Evolutionary conservation across 306 rosid genomes (phyloP), one percentile per base, ranked within the genome.

Genomic region (Rosa lucieae): DNA sequence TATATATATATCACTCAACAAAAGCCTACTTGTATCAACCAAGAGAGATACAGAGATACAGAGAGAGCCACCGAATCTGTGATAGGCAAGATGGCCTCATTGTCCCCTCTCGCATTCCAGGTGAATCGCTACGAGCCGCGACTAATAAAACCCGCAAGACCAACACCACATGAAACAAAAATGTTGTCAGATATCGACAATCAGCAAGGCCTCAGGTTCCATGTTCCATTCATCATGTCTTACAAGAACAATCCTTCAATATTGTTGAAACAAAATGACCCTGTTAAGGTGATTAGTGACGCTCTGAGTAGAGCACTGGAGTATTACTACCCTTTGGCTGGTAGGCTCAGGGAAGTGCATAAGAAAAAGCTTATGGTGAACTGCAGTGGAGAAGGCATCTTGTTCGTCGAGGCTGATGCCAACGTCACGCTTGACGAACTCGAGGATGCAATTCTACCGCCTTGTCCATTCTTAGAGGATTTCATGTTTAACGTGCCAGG

Each of bases 271-370:
- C 49, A 46, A 23, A 26, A 12, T 0, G 84, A 79, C 51, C 78
- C 86, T 0, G 63, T 44, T 0, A 26, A 11, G 32, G 76, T 80
- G 8, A 84, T 84, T 3, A 84, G 32, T 5, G 76, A 72, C 0
- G 84, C 87, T 2, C 3, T 83, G 23, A 72, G 80, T 0, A 47
- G 23, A 40, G 35, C 86, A 10, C 39, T 83, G 17, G 81, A 43
- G 58, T 70, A 23, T 74, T 80, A 84, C 72, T 76, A 80, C 49
- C 87, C 87, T 2, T 80, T 84, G 35, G 87, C 84, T 0, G 84
- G 87, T 11, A 15, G 87, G 75, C 75, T 84, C 4, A 74, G 68
- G 37, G 76, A 76, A 63, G 81, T 69, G 1, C 78, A 66, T 2
- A 23, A 62, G 2, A 4, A 55, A 14, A 84, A 77, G 70, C 43